Base-by-base conservation (phyloP, 169 alveolate species). In the Cryptosporidium muris region DNA sequence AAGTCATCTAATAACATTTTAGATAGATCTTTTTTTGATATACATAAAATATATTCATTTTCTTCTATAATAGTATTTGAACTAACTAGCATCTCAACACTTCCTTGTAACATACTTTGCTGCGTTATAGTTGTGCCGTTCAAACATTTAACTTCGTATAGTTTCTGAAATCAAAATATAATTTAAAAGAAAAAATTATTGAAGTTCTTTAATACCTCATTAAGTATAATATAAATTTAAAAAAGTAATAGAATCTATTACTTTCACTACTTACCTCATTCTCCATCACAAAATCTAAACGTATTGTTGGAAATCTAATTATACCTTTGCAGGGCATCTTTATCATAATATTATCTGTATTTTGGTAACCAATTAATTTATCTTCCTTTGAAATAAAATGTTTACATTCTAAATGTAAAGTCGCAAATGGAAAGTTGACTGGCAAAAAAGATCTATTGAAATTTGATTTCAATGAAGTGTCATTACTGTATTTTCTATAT, bases 271-370 rank as follows among this genome's bases (percentile, higher is more conserved):
- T 74, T 60, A 74, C 85, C 85, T 74, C 85, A 9, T 60, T 48
- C 34, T 25, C 60, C 9, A 74, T 37, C 11, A 74, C 62, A 74
- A 58, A 74, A 37, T 64, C 60, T 16, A n/a, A 14, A 25, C 37
- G 43, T 25, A 42, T 48, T 25, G 45, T 37, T 7, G 85, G 85
- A 47, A 58, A 74, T 47, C 60, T 68, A 1, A 74, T 8, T 58
- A 52, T 74, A 12, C 85, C 85, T 11, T 5, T 40, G 11, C 85
- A 74, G 14, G 85, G 85, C 85, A 74, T 74, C 49, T 34, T 74
- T 1, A 74, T 42, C 49, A 74, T 14, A 60, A 40, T 53, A 14
- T 6, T 5, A 16, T 64, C 80, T 4, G 37, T 53, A 11, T 42
- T 16, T 6, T 9, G 6, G 7, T 8, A 7, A 3, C 52, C 9